Conservation (phyloP, 345 rosid species). For the Euphorbia pulcherrima region DNA sequence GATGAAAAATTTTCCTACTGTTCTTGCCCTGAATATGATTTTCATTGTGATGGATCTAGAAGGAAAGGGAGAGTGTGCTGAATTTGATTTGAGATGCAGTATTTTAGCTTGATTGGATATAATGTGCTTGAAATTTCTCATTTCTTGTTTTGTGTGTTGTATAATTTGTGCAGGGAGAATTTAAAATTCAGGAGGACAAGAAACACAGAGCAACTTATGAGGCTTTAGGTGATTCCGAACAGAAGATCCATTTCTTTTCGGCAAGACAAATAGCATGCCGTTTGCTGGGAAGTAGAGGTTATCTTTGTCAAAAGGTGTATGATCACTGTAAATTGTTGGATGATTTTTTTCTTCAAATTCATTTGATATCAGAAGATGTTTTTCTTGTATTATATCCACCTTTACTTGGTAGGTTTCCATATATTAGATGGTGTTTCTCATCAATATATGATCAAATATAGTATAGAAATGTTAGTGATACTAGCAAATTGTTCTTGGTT, state of each 20-base stretch:
- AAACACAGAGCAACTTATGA: slow-evolving; percentile 80
- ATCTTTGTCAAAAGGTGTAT: slow-evolving; percentile 84
- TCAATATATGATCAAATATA: background rate
- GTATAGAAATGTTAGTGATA: background rate
- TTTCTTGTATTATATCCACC: slow-evolving; percentile 2
- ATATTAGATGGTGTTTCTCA: background rate
- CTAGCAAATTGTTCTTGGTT: background rate
- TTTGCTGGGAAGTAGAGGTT: slow-evolving; percentile 83
- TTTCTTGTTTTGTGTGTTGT: background rate
- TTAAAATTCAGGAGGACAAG: slow-evolving; percentile 73
- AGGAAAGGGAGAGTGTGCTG: background rate
- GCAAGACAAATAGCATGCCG: slow-evolving; percentile 90
- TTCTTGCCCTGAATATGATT: no score
- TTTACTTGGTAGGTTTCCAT: background rate
- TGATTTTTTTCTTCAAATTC: background rate
- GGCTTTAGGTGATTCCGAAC: slow-evolving; percentile 68
- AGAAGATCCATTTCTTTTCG: slow-evolving; percentile 69
- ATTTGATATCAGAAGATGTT: background rate
- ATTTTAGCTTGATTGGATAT: background rate
- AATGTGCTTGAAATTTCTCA: slow-evolving; percentile 9
- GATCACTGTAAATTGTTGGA: background rate
- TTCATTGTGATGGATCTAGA: background rate
- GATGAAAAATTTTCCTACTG: background rate
- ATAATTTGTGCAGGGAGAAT: slow-evolving; percentile 47
- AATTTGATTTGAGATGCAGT: background rate